These are phyloP conservation scores for Blumeria graminis DNA, from an alignment of 2,329 filamentous ascomycete species.

Conservation along the genomic window DNA sequence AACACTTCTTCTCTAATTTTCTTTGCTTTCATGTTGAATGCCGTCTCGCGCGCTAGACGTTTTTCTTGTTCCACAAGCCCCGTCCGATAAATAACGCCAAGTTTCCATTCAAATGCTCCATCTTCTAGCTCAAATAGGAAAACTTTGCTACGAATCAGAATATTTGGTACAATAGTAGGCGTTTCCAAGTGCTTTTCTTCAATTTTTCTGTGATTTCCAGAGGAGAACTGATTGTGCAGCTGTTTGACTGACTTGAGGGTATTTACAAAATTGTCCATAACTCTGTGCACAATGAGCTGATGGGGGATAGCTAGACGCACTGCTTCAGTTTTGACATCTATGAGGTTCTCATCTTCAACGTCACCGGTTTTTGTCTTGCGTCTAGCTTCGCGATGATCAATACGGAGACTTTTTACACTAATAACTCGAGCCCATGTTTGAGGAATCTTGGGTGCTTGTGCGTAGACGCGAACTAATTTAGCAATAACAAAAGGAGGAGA, in stretches of 20 bases:
- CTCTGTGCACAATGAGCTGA: conserved; percentile 66
- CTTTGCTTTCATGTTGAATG: conserved; percentile 68
- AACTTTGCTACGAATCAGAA: conserved; percentile 60
- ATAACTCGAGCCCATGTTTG: conserved; percentile 68
- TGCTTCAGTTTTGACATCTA: conserved; percentile 67
- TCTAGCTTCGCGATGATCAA: conserved; percentile 59
- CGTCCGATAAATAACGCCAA: conserved; percentile 78
- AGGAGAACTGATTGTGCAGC: conserved; percentile 78
- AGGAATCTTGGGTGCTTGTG: conserved; percentile 62
- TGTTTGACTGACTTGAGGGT: conserved; percentile 70
- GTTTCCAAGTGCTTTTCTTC: conserved; percentile 64
- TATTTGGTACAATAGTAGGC: conserved; percentile 65
- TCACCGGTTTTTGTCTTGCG: conserved; percentile 36
- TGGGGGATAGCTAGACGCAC: conserved; percentile 76
- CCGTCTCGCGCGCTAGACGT: conserved; percentile 68
- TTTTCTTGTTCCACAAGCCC: conserved; percentile 79
- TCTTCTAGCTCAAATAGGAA: conserved; percentile 86
- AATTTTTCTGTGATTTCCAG: conserved; percentile 69
- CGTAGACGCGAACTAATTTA: conserved; percentile 62
- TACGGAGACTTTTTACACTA: conserved; percentile 55
- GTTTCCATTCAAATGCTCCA: conserved; percentile 90
- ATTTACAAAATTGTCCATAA: conserved; percentile 87
- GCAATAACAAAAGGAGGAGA: conserved; percentile 58
- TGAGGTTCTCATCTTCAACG: conserved; percentile 48
- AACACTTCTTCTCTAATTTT: conserved; percentile 47